Base-by-base conservation (phyloP, 2,329 filamentous ascomycete species). In the Dactylellina parvicollis region DNA sequence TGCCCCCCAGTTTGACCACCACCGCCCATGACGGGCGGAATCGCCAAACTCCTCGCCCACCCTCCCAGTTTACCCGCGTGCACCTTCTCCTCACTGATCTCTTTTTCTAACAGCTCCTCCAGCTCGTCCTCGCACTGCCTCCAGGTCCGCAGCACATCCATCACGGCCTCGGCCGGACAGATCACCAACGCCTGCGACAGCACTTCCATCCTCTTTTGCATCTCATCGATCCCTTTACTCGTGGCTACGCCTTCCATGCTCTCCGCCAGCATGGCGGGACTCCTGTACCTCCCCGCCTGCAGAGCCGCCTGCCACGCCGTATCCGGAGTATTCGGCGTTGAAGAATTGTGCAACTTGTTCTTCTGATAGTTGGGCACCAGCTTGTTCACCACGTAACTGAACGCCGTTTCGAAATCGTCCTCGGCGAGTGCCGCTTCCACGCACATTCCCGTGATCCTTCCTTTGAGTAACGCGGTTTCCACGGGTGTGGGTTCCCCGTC, bases 361-460 rank as follows among this genome's bases (percentile, higher is more conserved):
- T 66, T 73, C 24, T 55, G 60, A 42, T 61, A 55, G 20, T 42
- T 78, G 7, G 81, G 79, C 5, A 84, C 83, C 0, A 95, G 83
- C 20, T 89, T 86, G 78, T 88, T 92, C 49, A 92, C 86, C 1
- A 93, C 89, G 78, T 91, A 94, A 0, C 90, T 93, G 79, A 94
- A 95, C 9, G 91, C 91, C 0, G 91, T 95, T 79, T 96, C 92
- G 74, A 95, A 95, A 79, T 88, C 92, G 75, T 92, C 88, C 78
- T 93, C 90, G 8, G 84, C 84, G 0, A 95, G 83, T 10, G 91
- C 90, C 12, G 90, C 88, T 78, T 92, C 88, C 40, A 94, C 88
- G 75, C 91, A 92, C 89, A 94, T 92, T 69, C 90, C 89, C 4
- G 88, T 89, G 55, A 95, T 87, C 28, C 91, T 86, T 50, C 86